Conservation (phyloP, 148 eudicot species). For the Diospyros lotus region DNA sequence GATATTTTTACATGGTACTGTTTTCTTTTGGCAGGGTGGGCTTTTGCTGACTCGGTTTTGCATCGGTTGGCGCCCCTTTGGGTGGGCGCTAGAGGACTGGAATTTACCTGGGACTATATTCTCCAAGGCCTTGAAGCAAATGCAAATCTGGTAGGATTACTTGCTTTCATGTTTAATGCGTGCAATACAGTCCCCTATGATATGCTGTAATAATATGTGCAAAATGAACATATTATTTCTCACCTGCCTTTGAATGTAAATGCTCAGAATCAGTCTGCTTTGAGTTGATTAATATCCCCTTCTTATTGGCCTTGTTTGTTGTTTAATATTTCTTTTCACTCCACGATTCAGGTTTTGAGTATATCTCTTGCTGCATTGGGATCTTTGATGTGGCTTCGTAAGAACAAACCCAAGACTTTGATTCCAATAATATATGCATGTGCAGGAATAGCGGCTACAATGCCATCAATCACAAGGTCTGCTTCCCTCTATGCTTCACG, state of each 20-base stretch:
- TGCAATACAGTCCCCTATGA: neutral
- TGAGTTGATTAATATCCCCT: neutral
- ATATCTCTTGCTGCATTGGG: conserved; percentile 93
- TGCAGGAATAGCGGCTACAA: conserved; percentile 88
- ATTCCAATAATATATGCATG: conserved; percentile 83
- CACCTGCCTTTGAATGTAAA: neutral
- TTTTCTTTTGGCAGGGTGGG: conserved; percentile 80
- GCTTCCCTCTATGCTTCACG: conserved; percentile 8
- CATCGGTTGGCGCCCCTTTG: conserved; percentile 96
- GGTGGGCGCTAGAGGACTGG: conserved; percentile 96
- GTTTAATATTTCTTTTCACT: neutral
- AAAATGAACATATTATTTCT: neutral
- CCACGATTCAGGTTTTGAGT: conserved; percentile 56
- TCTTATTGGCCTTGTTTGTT: neutral
- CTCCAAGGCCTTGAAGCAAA: conserved; percentile 98
- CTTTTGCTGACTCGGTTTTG: conserved; percentile 92
- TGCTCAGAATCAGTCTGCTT: neutral
- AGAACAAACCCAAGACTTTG: conserved; percentile 88
- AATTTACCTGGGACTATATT: conserved; percentile 92
- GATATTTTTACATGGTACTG: neutral
- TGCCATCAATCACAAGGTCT: conserved; percentile 94
- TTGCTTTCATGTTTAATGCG: neutral
- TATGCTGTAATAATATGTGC: neutral
- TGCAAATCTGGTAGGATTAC: conserved; percentile 74
- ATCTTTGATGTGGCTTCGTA: conserved; percentile 97